These are phyloP conservation scores for Cardamine resedifolia DNA, from an alignment of 345 rosid genomes.

Conservation along the genomic window DNA sequence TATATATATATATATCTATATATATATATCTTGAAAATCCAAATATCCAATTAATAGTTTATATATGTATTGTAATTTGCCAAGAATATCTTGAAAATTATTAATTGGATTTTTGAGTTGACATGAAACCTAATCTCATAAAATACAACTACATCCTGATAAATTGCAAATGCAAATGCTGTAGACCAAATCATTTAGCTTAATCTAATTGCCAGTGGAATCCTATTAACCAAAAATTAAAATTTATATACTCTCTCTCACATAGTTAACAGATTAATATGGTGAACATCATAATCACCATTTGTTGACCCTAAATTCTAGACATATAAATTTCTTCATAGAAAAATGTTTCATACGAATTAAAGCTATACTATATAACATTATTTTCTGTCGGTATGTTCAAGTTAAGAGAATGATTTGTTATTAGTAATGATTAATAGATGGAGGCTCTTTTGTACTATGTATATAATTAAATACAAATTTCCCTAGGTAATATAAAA, in stretches of 20 bases:
- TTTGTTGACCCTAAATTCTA: conserved; percentile 17
- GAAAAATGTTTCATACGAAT: background rate
- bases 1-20: no score
- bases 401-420: conserved; percentile 21
- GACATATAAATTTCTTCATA: background rate
- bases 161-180: background rate
- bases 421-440: conserved; percentile 20
- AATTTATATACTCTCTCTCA: background rate
- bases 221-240: background rate
- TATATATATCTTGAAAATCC: no score
- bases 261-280: background rate
- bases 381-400: conserved; percentile 17
- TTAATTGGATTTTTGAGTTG: background rate
- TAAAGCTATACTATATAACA: background rate
- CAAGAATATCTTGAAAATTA: background rate
- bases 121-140: background rate
- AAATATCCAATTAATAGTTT: no score
- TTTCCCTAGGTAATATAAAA: background rate
- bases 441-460: conserved; percentile 1
- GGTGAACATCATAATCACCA: conserved; percentile 26
- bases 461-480: background rate
- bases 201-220: background rate
- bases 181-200: background rate
- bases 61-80: background rate
- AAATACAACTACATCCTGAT: background rate